These are phyloP conservation scores for Rhodotorula sp. DNA, from an alignment of 1,284 basidiomycete species.

Conservation along the genomic window DNA sequence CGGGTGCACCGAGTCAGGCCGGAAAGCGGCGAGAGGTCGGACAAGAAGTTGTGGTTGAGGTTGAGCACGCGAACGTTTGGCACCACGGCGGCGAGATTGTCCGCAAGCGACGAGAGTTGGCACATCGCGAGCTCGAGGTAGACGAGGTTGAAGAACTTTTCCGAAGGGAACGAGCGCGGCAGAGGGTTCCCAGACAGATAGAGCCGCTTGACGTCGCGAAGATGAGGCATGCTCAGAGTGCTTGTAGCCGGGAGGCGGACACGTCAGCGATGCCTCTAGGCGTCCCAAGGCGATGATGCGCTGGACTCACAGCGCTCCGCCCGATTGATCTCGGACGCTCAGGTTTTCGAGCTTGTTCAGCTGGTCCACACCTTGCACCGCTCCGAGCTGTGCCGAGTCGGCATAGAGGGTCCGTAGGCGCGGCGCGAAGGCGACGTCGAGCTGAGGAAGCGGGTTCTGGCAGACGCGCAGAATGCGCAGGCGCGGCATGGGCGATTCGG, in stretches of 20 bases:
- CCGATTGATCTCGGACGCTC: slow-evolving; percentile 83
- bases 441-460: slow-evolving; percentile 69
- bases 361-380: slow-evolving; percentile 55
- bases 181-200: slow-evolving; percentile 80
- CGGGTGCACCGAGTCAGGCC: slow-evolving; percentile 76
- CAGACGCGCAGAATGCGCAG: slow-evolving; percentile 83
- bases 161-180: slow-evolving; percentile 54
- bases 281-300: background rate
- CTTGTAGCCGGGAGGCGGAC: slow-evolving; percentile 19
- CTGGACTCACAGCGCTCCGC: slow-evolving; percentile 53
- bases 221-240: slow-evolving; percentile 62
- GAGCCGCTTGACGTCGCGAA: slow-evolving; percentile 85
- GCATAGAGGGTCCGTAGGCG: slow-evolving; percentile 82
- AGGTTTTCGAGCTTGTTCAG: slow-evolving; percentile 80
- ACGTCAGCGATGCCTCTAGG: background rate
- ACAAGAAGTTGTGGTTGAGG: slow-evolving; percentile 91
- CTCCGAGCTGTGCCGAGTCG: slow-evolving; percentile 75
- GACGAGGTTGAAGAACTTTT: slow-evolving; percentile 78
- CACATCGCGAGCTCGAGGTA: slow-evolving; percentile 94
- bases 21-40: slow-evolving; percentile 63
- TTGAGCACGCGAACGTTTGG: slow-evolving; percentile 92
- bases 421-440: slow-evolving; percentile 68
- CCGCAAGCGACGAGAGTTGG: slow-evolving; percentile 72
- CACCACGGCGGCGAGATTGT: slow-evolving; percentile 62
- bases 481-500: slow-evolving; percentile 56